phyloP scores from a whole-genome alignment of 192 early-diverging fungal species.

The Coemansia sp. region DNA sequence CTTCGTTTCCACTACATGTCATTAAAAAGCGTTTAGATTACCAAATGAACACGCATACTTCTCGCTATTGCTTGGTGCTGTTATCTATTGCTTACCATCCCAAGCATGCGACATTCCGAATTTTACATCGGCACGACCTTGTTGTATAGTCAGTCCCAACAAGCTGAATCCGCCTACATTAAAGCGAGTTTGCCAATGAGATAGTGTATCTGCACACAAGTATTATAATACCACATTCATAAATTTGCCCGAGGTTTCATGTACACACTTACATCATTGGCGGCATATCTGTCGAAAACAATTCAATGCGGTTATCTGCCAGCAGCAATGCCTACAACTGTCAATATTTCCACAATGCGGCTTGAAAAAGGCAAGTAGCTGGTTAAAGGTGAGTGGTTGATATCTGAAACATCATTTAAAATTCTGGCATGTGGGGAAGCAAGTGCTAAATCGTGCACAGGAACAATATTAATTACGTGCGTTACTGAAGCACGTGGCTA shows the following conservation, averaged over 20 bases:
- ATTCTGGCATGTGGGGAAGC: neutral
- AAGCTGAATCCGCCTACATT: slow-evolving; percentile 58
- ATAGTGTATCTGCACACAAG: neutral
- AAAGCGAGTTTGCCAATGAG: neutral
- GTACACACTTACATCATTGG: slow-evolving; percentile 62
- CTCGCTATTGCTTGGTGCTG: too few species aligned
- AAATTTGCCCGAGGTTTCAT: neutral
- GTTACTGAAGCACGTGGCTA: neutral
- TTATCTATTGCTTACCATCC: slow-evolving; percentile 56
- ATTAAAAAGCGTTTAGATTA: neutral
- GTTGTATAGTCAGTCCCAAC: slow-evolving; percentile 72
- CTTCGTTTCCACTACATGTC: slow-evolving; percentile 61
- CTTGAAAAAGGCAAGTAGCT: neutral
- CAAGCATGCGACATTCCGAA: slow-evolving; percentile 69
- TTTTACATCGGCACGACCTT: slow-evolving; percentile 67
- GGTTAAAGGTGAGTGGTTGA: neutral
- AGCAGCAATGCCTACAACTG: slow-evolving; percentile 59
- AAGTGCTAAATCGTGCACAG: neutral
- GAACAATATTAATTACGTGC: neutral
- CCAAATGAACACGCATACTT: too few species aligned
- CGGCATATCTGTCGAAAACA: slow-evolving; percentile 74
- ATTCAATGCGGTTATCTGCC: slow-evolving; percentile 68
- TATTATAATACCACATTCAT: neutral
- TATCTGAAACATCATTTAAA: slow-evolving; percentile 6
- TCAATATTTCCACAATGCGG: neutral